Evolutionary conservation across 2,329 filamentous ascomycete species (phyloP).

Genomic region (Myriosclerotinia duriaeana): DNA sequence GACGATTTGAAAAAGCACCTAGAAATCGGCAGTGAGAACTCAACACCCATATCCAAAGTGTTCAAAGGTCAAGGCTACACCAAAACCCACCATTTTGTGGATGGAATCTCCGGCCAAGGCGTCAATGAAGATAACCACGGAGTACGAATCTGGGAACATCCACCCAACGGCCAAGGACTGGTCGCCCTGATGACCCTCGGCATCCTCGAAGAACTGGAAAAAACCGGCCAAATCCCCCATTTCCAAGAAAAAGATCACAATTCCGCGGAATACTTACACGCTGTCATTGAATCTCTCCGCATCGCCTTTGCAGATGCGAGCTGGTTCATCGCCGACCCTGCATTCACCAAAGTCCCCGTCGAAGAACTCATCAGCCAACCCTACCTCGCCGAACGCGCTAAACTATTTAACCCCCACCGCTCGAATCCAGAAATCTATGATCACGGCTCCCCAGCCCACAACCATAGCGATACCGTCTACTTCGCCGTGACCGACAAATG

Average conservation of each 20-base stretch:
- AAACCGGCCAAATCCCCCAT: conserved; percentile 67
- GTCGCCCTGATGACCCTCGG: conserved; percentile 93
- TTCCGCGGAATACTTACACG: conserved; percentile 76
- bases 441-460: conserved; percentile 81
- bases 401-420: conserved; percentile 57
- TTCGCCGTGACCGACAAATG: conserved; percentile 78
- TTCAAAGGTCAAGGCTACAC: conserved; percentile 66
- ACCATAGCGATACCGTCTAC: conserved; percentile 90
- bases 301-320: conserved; percentile 86
- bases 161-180: conserved; percentile 93
- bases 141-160: conserved; percentile 92
- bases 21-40: conserved; percentile 70
- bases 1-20: conserved; percentile 80
- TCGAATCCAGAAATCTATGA: conserved; percentile 59
- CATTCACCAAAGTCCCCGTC: conserved; percentile 67
- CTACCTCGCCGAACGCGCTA: conserved; percentile 71
- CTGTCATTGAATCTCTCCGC: conserved; percentile 80
- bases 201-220: conserved; percentile 83
- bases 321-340: conserved; percentile 89
- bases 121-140: conserved; percentile 48
- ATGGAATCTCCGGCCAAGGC: conserved; percentile 45
- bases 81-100: conserved; percentile 47
- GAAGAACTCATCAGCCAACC: conserved; percentile 65
- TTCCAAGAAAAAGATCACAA: conserved; percentile 77
- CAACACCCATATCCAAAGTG: conserved; percentile 79